phyloP scores from a whole-genome alignment of 495 filamentous ascomycete species.

The Xylaria nigripes region DNA sequence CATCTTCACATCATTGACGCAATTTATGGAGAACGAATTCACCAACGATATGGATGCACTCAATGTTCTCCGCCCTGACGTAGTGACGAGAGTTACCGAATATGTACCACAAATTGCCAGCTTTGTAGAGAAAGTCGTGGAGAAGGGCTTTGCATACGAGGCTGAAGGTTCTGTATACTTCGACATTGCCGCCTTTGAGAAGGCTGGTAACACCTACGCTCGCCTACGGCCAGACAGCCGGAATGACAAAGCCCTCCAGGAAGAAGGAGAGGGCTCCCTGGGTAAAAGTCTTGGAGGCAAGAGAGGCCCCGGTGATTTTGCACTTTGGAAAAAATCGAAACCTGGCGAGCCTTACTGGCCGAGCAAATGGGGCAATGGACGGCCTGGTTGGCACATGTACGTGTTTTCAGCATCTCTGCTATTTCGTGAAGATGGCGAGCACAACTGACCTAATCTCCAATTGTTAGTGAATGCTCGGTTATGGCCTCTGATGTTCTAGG shows the following conservation, averaged over 20 bases:
- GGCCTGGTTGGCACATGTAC: conserved; percentile 89
- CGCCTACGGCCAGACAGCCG: conserved; percentile 80
- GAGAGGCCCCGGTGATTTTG: conserved; percentile 72
- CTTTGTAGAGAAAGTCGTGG: conserved; percentile 63
- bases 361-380: conserved; percentile 75
- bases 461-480: conserved; percentile 67
- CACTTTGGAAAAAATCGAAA: conserved; percentile 89
- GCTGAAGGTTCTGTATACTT: conserved; percentile 88
- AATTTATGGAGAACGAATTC: conserved; percentile 76
- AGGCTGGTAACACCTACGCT: conserved; percentile 73
- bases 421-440: background rate
- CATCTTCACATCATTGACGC: conserved; percentile 66
- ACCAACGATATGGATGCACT: conserved; percentile 74
- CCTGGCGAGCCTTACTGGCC: conserved; percentile 87
- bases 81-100: conserved; percentile 79
- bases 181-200: conserved; percentile 81
- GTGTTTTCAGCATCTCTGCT: background rate
- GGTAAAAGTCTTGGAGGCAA: conserved; percentile 61
- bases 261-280: conserved; percentile 84
- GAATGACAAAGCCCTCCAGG: conserved; percentile 70
- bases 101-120: conserved; percentile 72
- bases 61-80: conserved; percentile 77
- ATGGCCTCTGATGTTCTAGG: conserved; percentile 89
- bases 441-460: background rate
- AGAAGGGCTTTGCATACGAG: conserved; percentile 85